These are phyloP conservation scores for Lachnellula hyalina DNA, from an alignment of 2,329 filamentous ascomycete genomes.

Conservation along the genomic window DNA sequence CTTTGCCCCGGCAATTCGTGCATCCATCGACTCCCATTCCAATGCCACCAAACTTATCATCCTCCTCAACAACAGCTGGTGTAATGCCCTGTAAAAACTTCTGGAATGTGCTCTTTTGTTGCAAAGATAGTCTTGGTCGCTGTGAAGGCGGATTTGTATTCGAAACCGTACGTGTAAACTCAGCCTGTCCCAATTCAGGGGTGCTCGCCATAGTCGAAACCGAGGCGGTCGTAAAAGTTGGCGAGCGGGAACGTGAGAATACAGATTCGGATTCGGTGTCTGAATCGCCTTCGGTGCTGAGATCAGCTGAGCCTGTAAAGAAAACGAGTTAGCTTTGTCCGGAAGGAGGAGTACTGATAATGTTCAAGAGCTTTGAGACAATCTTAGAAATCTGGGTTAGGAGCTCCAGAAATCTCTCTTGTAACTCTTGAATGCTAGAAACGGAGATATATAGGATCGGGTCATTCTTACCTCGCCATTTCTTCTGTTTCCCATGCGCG, in stretches of 20 bases:
- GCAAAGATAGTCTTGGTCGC: slow-evolving; percentile 26
- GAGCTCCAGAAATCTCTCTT: too few species aligned
- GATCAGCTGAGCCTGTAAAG: slow-evolving; percentile 34
- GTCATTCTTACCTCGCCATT: slow-evolving; percentile 1
- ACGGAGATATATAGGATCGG: too few species aligned
- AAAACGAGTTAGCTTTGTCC: too few species aligned
- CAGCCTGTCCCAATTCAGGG: slow-evolving; percentile 19
- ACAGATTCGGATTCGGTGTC: slow-evolving; percentile 52
- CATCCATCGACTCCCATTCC: slow-evolving; percentile 35
- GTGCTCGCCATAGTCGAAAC: slow-evolving; percentile 13
- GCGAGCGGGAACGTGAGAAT: slow-evolving; percentile 56
- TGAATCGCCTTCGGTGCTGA: slow-evolving; percentile 50
- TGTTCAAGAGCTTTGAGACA: too few species aligned
- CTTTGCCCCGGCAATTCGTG: slow-evolving; percentile 52
- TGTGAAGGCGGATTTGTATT: slow-evolving; percentile 14
- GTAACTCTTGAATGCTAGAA: too few species aligned
- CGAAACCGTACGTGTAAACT: slow-evolving; percentile 15
- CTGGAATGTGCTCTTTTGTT: slow-evolving; percentile 43
- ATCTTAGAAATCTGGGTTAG: too few species aligned
- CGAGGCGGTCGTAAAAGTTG: slow-evolving; percentile 38
- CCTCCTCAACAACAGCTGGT: slow-evolving; percentile 19
- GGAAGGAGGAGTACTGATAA: too few species aligned
- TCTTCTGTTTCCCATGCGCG: slow-evolving; percentile 8
- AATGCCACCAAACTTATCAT: slow-evolving; percentile 19
- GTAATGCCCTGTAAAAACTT: slow-evolving; percentile 42